Conservation (phyloP, 257 asterid species). For the Nicotiana tomentosiformis region DNA sequence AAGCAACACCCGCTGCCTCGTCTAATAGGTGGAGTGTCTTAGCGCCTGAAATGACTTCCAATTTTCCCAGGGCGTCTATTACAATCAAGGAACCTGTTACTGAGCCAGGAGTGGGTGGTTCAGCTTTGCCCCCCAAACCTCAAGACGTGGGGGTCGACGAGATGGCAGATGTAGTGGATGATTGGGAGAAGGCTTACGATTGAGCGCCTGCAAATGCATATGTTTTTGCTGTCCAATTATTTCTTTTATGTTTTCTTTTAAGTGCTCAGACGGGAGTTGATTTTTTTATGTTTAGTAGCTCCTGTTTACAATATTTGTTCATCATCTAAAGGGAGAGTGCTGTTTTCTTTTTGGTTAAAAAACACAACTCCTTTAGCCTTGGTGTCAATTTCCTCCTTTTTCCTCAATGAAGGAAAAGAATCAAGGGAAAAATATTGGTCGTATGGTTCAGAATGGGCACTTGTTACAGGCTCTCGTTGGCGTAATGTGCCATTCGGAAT, state of each 20-base stretch:
- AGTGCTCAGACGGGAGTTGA: conserved; percentile 3
- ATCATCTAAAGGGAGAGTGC: not conserved
- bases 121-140: conserved; percentile 12
- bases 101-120: conserved; percentile 19
- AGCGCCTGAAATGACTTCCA: conserved; percentile 44
- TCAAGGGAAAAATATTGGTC: not conserved
- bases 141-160: conserved; percentile 23
- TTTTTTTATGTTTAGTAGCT: not conserved
- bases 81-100: conserved; percentile 13
- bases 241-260: not conserved
- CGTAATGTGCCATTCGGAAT: not conserved
- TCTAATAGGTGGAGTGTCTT: conserved; percentile 74
- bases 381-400: not conserved
- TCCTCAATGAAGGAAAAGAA: not conserved
- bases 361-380: not conserved
- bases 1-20: conserved; percentile 34
- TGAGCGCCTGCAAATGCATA: conserved; percentile 9
- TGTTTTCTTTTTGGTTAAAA: not conserved
- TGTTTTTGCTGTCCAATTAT: not conserved
- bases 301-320: not conserved
- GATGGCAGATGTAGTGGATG: conserved; percentile 64
- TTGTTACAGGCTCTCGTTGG: not conserved
- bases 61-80: conserved; percentile 19
- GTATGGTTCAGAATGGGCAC: not conserved
- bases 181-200: conserved; percentile 88